phyloP scores from a whole-genome alignment of 352 stramenopile species.

The Phytophthora cryptogea region DNA sequence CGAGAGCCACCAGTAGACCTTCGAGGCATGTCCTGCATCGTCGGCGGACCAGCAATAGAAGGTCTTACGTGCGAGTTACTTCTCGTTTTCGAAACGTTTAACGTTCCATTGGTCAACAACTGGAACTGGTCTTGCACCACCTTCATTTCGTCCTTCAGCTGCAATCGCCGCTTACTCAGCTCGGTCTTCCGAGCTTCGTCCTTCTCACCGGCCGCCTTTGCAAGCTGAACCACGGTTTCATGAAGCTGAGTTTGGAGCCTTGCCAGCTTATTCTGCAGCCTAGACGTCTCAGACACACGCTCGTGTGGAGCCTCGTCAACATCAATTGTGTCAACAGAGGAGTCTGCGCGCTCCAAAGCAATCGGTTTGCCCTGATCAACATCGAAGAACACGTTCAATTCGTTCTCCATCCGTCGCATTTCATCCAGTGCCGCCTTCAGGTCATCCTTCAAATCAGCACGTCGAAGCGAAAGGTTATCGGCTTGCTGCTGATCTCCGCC shows the following conservation, averaged over 20 bases:
- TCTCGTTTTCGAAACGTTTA: slow-evolving; percentile 28
- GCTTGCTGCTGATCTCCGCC: slow-evolving; percentile 59
- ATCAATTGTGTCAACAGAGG: slow-evolving; percentile 38
- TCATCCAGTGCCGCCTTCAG: slow-evolving; percentile 69
- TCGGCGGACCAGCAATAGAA: slow-evolving; percentile 36
- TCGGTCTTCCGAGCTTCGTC: slow-evolving; percentile 50
- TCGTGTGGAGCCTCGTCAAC: slow-evolving; percentile 58
- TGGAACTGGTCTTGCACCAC: slow-evolving; percentile 64
- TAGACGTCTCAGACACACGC: slow-evolving; percentile 37
- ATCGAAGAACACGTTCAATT: slow-evolving; percentile 52
- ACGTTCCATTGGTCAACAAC: slow-evolving; percentile 41
- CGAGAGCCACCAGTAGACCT: slow-evolving; percentile 35
- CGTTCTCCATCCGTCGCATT: slow-evolving; percentile 70
- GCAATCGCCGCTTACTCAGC: slow-evolving; percentile 55
- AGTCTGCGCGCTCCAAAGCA: slow-evolving; percentile 26
- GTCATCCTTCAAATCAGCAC: slow-evolving; percentile 70
- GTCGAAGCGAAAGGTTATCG: slow-evolving; percentile 67
- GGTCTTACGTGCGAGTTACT: slow-evolving; percentile 36
- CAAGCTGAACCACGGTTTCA: slow-evolving; percentile 67
- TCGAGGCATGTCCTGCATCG: slow-evolving; percentile 28
- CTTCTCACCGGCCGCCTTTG: slow-evolving; percentile 58
- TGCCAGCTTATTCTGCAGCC: slow-evolving; percentile 51
- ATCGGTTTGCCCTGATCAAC: slow-evolving; percentile 40
- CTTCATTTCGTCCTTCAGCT: slow-evolving; percentile 81
- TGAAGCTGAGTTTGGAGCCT: slow-evolving; percentile 57